Percentiles rank a stretch among this genome's conserved stretches.
phyloP scores from a whole-genome alignment of 495 filamentous ascomycete genomes.

The Articulospora tetracladia region DNA sequence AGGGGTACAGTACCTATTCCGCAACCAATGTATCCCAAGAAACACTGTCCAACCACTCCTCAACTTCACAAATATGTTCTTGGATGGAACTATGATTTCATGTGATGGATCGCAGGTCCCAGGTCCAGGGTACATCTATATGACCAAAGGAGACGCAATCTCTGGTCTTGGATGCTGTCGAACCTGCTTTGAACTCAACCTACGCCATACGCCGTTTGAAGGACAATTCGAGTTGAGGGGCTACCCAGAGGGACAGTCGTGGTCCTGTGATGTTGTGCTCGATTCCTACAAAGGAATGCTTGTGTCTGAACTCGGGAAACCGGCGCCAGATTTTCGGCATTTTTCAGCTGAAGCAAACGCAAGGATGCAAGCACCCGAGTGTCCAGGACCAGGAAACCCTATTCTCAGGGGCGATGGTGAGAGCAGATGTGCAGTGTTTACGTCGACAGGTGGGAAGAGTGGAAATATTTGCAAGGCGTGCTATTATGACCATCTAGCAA shows the following conservation, averaged over 20 bases:
- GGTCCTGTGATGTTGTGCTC: slow-evolving; percentile 1
- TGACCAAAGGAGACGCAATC: neutral
- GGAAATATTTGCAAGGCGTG: neutral
- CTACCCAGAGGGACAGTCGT: neutral
- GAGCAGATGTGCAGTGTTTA: neutral
- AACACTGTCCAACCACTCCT: neutral
- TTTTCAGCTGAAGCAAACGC: neutral
- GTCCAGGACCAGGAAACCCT: neutral
- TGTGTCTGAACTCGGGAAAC: neutral
- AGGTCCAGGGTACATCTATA: neutral
- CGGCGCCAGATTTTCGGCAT: neutral
- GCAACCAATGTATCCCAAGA: neutral
- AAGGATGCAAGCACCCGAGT: neutral
- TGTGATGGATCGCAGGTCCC: neutral
- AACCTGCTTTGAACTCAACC: slow-evolving; percentile 5
- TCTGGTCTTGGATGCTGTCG: neutral
- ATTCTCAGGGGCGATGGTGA: neutral
- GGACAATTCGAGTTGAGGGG: neutral
- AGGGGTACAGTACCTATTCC: neutral
- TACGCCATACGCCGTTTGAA: slow-evolving; percentile 5
- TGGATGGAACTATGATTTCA: neutral
- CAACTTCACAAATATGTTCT: neutral
- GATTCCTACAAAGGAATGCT: neutral
- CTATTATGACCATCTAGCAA: neutral
- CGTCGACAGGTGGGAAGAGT: neutral